These are phyloP conservation scores for Xylariaceae sp. DNA, from an alignment of 2,329 filamentous ascomycete genomes.

Conservation along the genomic window DNA sequence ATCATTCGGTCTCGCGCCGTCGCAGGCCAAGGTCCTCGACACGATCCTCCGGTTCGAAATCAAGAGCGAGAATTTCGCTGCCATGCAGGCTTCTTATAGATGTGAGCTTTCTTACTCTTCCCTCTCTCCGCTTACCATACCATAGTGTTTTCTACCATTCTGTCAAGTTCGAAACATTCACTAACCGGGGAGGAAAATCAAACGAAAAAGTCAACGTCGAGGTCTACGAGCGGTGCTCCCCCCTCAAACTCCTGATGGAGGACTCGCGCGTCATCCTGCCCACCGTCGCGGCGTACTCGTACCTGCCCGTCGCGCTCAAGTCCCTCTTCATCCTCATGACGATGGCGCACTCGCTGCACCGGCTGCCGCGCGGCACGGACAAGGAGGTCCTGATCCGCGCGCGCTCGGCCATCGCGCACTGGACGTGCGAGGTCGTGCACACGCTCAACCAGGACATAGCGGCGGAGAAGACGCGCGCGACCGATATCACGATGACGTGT, in stretches of 20 bases:
- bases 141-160: no score
- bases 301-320: conserved; percentile 14
- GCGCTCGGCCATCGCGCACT: conserved; percentile 20
- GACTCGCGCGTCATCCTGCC: conserved; percentile 11
- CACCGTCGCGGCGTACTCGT: conserved; percentile 5
- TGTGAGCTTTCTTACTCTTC: conserved; percentile 22
- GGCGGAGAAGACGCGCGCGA: conserved; percentile 15
- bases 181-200: no score
- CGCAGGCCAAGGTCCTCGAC: conserved; percentile 6
- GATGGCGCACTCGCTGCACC: conserved; percentile 18
- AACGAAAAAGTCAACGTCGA: conserved; percentile 25
- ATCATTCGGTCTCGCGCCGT: neutral
- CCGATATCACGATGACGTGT: conserved; percentile 25
- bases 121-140: neutral
- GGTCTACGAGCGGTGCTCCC: conserved; percentile 25
- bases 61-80: conserved; percentile 17
- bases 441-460: conserved; percentile 27
- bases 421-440: conserved; percentile 26
- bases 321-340: conserved; percentile 20
- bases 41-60: conserved; percentile 17
- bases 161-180: no score
- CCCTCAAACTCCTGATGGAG: conserved; percentile 12
- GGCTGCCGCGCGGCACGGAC: conserved; percentile 8
- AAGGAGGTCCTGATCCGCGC: conserved; percentile 4
- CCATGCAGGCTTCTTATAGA: conserved; percentile 27